Evolutionary conservation across 2,329 filamentous ascomycete genomes (phyloP).

Genomic region (Ophiosphaerella narmari): DNA sequence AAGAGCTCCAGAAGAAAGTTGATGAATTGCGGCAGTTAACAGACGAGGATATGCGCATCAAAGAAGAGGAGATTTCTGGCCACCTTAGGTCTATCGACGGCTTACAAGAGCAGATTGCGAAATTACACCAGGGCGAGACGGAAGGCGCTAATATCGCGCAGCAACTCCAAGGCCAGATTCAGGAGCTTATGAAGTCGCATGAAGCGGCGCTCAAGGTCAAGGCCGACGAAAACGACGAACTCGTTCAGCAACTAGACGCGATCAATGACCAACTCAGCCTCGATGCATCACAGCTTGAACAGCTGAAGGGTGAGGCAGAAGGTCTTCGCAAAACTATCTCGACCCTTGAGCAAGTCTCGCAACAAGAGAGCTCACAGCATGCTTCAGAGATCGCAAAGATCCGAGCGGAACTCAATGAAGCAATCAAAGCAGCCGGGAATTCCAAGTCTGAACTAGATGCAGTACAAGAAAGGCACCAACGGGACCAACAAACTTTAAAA

Average conservation of each 20-base stretch:
- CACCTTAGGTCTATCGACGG: constrained; percentile 39
- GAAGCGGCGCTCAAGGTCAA: constrained; percentile 37
- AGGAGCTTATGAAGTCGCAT: constrained; percentile 36
- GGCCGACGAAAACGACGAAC: constrained; percentile 37
- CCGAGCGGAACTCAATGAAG: constrained; percentile 32
- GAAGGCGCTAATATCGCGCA: constrained; percentile 37
- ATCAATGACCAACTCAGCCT: constrained; percentile 41
- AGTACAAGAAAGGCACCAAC: constrained; percentile 30
- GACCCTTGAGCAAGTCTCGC: constrained; percentile 35
- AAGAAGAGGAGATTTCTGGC: constrained; percentile 35
- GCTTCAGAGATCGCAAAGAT: constrained; percentile 26
- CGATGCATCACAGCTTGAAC: constrained; percentile 33
- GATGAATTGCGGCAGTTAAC: constrained; percentile 34
- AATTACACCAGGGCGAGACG: constrained; percentile 40
- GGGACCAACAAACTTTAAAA: constrained; percentile 35
- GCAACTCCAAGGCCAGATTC: constrained; percentile 39
- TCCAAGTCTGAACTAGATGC: constrained; percentile 36
- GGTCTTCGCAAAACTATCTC: constrained; percentile 39
- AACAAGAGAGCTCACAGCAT: constrained; percentile 34
- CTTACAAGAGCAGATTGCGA: constrained; percentile 39
- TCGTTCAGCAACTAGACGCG: constrained; percentile 38
- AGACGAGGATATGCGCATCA: constrained; percentile 26
- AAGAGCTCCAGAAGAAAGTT: constrained; percentile 31
- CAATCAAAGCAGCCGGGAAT: constrained; percentile 28
- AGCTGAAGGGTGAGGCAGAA: constrained; percentile 34